Percentiles rank a stretch among this genome's conserved stretches.
Conservation (phyloP, 2,329 filamentous ascomycete genomes). For the Fusarium sp. region DNA sequence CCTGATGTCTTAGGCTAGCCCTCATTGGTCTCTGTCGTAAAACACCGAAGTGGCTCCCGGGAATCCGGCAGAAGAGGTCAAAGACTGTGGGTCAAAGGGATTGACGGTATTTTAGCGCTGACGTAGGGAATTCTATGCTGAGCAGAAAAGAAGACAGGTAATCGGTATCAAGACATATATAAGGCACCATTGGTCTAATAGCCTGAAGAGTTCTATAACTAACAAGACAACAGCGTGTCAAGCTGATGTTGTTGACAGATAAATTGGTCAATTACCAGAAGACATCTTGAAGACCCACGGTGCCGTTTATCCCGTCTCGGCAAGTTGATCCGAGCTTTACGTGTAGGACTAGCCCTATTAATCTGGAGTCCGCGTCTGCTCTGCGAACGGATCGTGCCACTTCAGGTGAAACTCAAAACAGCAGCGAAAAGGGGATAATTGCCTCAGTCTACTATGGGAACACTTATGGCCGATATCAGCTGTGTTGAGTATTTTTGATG, state of each 20-base stretch:
- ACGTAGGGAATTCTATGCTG: neutral
- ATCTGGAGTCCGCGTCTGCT: neutral
- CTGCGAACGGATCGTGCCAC: neutral
- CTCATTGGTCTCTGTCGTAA: neutral
- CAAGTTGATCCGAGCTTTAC: neutral
- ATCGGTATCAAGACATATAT: too few relatives aligned
- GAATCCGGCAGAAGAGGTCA: neutral
- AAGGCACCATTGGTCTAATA: too few relatives aligned
- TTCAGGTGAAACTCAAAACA: neutral
- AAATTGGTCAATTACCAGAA: fast-evolving
- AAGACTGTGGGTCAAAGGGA: neutral
- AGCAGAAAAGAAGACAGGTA: neutral
- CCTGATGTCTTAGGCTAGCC: neutral
- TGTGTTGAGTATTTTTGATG: fast-evolving
- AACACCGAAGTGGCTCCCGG: neutral
- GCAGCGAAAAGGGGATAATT: neutral
- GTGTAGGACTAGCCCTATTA: neutral
- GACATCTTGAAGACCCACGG: neutral
- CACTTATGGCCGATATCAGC: fast-evolving
- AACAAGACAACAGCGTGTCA: too few relatives aligned
- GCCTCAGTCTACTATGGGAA: neutral
- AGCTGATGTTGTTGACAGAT: fast-evolving
- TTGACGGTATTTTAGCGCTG: neutral
- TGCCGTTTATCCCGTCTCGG: neutral
- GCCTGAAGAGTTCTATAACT: too few relatives aligned